phyloP scores from a whole-genome alignment of 495 filamentous ascomycete genomes.

The Zalerion maritima region DNA sequence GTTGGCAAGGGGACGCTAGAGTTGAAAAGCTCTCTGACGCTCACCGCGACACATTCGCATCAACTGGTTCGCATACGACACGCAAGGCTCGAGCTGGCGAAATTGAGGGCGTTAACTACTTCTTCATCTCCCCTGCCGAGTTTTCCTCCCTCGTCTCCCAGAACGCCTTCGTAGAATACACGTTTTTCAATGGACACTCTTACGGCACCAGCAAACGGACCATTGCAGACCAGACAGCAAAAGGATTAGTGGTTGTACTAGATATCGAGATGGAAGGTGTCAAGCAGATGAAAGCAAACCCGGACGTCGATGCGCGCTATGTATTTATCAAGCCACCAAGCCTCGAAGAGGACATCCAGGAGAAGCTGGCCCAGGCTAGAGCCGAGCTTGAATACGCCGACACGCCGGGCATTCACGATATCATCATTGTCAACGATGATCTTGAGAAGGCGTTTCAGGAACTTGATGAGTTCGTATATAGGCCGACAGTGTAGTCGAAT shows the following conservation, averaged over 20 bases:
- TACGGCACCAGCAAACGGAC: constrained; percentile 51
- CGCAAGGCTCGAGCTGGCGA: constrained; percentile 42
- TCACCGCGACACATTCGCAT: constrained; percentile 45
- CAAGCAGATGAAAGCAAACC: constrained; percentile 6
- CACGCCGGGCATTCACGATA: constrained; percentile 6
- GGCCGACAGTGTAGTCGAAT: background rate
- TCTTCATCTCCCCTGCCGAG: constrained; percentile 37
- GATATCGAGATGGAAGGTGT: constrained; percentile 12
- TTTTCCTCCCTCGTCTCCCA: constrained; percentile 37
- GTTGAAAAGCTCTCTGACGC: constrained; percentile 41
- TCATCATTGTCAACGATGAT: constrained; percentile 9
- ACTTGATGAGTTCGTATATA: constrained; percentile 3
- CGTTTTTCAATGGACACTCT: constrained; percentile 45
- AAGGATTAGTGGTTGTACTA: constrained; percentile 27
- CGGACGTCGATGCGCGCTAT: constrained; percentile 4
- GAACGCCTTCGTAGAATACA: constrained; percentile 49
- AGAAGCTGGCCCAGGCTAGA: constrained; percentile 6
- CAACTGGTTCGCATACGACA: constrained; percentile 48
- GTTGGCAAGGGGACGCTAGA: constrained; percentile 50
- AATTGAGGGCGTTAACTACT: constrained; percentile 42
- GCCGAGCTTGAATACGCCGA: constrained; percentile 8
- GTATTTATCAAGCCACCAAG: constrained; percentile 8
- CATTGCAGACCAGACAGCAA: constrained; percentile 39
- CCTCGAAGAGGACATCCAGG: constrained; percentile 6
- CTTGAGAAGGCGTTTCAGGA: constrained; percentile 7